phyloP scores from a whole-genome alignment of 139 green algal species.

The Chlamydomonas sp. region DNA sequence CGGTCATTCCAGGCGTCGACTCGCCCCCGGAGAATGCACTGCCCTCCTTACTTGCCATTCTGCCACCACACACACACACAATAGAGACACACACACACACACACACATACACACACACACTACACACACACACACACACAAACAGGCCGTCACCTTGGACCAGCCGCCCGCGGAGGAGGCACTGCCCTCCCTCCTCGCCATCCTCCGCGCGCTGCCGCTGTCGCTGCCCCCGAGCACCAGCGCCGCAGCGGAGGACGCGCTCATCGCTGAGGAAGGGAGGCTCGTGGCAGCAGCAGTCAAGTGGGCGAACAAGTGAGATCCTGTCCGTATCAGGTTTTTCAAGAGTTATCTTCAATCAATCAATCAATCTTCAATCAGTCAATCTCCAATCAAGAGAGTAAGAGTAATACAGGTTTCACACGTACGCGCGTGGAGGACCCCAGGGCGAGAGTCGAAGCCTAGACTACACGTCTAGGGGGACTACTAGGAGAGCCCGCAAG shows the following conservation, averaged over 20 bases:
- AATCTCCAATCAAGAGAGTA: too few relatives aligned
- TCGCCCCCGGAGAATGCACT: not conserved
- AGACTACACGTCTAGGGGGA: too few relatives aligned
- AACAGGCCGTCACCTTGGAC: conserved; percentile 18
- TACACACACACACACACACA: not conserved
- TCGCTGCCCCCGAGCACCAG: not conserved
- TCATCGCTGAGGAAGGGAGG: conserved; percentile 23
- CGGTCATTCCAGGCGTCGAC: not conserved
- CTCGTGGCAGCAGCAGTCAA: conserved; percentile 34
- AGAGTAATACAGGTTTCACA: too few relatives aligned
- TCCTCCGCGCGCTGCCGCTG: conserved; percentile 8
- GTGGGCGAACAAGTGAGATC: conserved; percentile 39
- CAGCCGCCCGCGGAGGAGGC: not conserved
- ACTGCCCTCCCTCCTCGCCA: not conserved
- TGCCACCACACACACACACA: too few relatives aligned
- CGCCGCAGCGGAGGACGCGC: not conserved
- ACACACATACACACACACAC: too few relatives aligned
- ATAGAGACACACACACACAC: too few relatives aligned
- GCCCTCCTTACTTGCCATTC: too few relatives aligned
- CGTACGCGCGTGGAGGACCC: too few relatives aligned
- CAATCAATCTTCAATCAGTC: too few relatives aligned
- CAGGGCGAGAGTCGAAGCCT: too few relatives aligned
- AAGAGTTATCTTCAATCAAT: too few relatives aligned
- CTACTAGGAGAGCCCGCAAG: too few relatives aligned
- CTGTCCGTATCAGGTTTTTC: not conserved